Evolutionary conservation across 1,284 basidiomycete genomes (phyloP), one percentile per base, ranked within the genome.

Genomic region (Gomphus bonarii): DNA sequence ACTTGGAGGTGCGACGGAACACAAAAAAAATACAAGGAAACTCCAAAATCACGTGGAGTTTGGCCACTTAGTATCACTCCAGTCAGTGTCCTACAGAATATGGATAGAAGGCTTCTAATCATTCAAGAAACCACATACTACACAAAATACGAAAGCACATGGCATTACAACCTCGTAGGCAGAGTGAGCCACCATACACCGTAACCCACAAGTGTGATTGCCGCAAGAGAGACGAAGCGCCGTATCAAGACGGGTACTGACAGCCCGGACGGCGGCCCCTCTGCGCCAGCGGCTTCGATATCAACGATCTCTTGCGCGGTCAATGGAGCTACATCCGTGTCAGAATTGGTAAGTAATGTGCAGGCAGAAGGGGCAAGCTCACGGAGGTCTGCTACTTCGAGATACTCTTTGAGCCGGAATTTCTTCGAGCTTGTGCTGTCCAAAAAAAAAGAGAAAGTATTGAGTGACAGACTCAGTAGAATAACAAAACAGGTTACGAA

Each of bases 371-470:
- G 18, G 57, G 46, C 18, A 20, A 5, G 68, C 74, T 52, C 57
- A 78, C 77, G 65, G 36, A 79, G 64, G 58, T 76, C 72, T 0
- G 68, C 79, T 1, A 79, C 77, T 3, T 65, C 72, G 42, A 84
- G 71, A 65, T 84, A 85, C 14, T 78, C 75, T 58, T 80, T 69
- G 36, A 84, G 69, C 3, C 78, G 73, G 33, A 73, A 74, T 61
- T 75, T 75, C 64, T 73, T 79, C 31, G 77, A 75, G 58, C 78
- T 81, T 48, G 81, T 28, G 31, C 51, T 30, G n/a, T n/a, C n/a
- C n/a, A n/a, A n/a, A n/a, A n/a, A n/a, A n/a, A n/a, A n/a, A n/a
- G n/a, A n/a, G n/a, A n/a, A n/a, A n/a, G n/a, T n/a, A n/a, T n/a
- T n/a, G n/a, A n/a, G n/a, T n/a, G n/a, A n/a, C n/a, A n/a, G n/a